These are phyloP conservation scores for Coemansia asiatica DNA, from an alignment of 192 early-diverging fungal species.

Conservation along the genomic window DNA sequence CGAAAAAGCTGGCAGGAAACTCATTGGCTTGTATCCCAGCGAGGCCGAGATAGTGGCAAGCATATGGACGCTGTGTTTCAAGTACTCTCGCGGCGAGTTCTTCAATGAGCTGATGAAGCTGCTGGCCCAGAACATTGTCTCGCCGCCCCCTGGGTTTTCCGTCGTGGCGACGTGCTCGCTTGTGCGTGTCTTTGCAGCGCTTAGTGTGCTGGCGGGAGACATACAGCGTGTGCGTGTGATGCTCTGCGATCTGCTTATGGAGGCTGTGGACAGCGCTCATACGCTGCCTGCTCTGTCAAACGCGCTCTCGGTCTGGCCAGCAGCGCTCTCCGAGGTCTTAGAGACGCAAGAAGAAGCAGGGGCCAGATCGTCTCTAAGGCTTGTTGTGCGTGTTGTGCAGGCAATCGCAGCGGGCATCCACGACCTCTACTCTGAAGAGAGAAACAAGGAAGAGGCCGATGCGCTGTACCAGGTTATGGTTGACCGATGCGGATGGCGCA, in stretches of 20 bases:
- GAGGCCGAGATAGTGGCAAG: constrained; percentile 24
- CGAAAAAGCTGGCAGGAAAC: constrained; percentile 5
- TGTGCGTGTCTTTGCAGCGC: constrained; percentile 42
- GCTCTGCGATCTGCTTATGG: constrained; percentile 52
- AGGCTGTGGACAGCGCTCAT: constrained; percentile 47
- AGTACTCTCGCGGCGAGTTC: constrained; percentile 25
- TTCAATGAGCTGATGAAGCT: constrained; percentile 28
- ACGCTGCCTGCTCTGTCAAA: constrained; percentile 44
- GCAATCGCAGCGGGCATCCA: constrained; percentile 48
- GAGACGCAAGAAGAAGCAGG: neutral
- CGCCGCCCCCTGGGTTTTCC: constrained; percentile 12
- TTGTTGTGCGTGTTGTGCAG: constrained; percentile 48
- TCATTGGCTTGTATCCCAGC: constrained; percentile 19
- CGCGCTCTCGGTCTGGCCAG: constrained; percentile 38
- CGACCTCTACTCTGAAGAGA: constrained; percentile 49
- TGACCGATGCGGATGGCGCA: constrained; percentile 42
- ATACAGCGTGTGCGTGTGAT: constrained; percentile 41
- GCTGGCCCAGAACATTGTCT: constrained; percentile 30
- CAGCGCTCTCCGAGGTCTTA: constrained; percentile 23
- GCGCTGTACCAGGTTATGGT: constrained; percentile 48
- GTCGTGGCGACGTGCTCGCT: constrained; percentile 32
- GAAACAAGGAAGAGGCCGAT: constrained; percentile 32
- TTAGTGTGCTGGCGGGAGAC: constrained; percentile 33
- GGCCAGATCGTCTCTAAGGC: constrained; percentile 9
- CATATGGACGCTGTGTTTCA: constrained; percentile 37